A percentile compares a stretch with the other conserved stretches of the same genome.
Conservation (phyloP, 2,329 filamentous ascomycete species). For the Beauveria sp. region DNA sequence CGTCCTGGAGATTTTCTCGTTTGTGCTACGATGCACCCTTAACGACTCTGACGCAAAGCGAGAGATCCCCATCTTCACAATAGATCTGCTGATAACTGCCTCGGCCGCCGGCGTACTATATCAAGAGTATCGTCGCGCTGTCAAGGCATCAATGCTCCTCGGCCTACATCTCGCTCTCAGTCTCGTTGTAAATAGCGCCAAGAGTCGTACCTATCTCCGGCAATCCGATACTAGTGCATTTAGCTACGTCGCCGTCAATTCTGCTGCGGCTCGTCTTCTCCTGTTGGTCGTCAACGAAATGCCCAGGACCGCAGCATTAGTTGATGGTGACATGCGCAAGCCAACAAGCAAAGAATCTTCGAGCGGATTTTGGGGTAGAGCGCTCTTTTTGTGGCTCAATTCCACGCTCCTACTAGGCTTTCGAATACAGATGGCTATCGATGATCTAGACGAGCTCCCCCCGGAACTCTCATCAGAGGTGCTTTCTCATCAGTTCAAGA, state of each 20-base stretch:
- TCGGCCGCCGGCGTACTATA: too few species aligned
- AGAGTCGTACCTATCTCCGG: too few species aligned
- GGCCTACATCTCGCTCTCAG: too few species aligned
- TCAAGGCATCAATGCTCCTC: too few species aligned
- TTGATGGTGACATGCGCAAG: background rate
- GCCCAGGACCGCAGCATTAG: background rate
- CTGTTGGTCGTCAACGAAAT: background rate
- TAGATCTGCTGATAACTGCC: too few species aligned
- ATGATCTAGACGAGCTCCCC: background rate
- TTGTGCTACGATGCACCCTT: too few species aligned
- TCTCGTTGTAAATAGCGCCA: too few species aligned
- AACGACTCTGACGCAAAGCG: too few species aligned
- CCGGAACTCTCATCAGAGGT: background rate
- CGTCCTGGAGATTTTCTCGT: too few species aligned
- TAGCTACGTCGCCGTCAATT: background rate
- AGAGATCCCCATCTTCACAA: too few species aligned
- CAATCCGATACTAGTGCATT: background rate
- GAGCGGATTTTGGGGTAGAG: background rate
- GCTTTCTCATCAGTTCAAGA: background rate
- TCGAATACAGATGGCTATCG: background rate
- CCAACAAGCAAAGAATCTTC: background rate
- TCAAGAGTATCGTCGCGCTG: too few species aligned
- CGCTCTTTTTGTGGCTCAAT: slow-evolving; percentile 1
- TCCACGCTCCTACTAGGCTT: background rate
- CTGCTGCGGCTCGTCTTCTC: background rate